A percentile compares a stretch with the other conserved stretches of the same genome.
phyloP scores from a whole-genome alignment of 2,329 filamentous ascomycete genomes.

The Pochonia chlamydosporia region DNA sequence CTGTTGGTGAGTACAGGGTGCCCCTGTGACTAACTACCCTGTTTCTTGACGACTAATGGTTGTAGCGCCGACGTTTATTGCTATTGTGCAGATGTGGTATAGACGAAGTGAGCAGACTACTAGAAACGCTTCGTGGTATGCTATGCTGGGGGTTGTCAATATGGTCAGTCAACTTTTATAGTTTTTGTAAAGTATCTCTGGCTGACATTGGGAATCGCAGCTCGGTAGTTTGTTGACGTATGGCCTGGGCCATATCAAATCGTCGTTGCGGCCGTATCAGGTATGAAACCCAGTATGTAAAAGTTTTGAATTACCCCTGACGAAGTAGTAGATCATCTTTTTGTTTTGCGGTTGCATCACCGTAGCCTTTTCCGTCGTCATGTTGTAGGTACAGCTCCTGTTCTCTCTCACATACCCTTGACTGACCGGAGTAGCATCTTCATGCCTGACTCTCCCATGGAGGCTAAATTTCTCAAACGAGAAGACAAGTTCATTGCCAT shows the following conservation, averaged over 20 bases:
- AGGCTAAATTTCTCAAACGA: constrained; percentile 49
- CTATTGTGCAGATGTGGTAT: constrained; percentile 30
- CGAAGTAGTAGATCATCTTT: constrained; percentile 20
- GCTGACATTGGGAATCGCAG: constrained; percentile 6
- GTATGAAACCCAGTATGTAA: constrained; percentile 6
- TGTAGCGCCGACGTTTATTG: constrained; percentile 23
- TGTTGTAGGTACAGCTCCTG: constrained; percentile 31
- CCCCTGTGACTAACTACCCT: too few relatives aligned
- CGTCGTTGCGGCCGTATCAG: constrained; percentile 33
- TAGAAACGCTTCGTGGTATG: constrained; percentile 24
- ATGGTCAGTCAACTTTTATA: constrained; percentile 15
- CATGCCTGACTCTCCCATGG: constrained; percentile 60
- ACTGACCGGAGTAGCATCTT: constrained; percentile 24
- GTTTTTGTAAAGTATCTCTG: background rate
- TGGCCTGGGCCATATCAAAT: constrained; percentile 24
- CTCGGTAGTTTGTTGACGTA: constrained; percentile 24
- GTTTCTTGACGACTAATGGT: too few relatives aligned
- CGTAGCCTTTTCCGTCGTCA: constrained; percentile 38
- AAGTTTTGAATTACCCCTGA: too few relatives aligned
- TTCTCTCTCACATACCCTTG: background rate
- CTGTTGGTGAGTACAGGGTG: constrained; percentile 27
- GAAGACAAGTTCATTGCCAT: constrained; percentile 53
- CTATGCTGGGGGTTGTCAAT: constrained; percentile 25
- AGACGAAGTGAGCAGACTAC: constrained; percentile 26
- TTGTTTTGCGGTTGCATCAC: constrained; percentile 31